A percentile compares a stretch with the other conserved stretches of the same genome.
These are phyloP conservation scores for Trifolium fragiferum DNA, from an alignment of 306 rosid genomes.

Conservation along the genomic window DNA sequence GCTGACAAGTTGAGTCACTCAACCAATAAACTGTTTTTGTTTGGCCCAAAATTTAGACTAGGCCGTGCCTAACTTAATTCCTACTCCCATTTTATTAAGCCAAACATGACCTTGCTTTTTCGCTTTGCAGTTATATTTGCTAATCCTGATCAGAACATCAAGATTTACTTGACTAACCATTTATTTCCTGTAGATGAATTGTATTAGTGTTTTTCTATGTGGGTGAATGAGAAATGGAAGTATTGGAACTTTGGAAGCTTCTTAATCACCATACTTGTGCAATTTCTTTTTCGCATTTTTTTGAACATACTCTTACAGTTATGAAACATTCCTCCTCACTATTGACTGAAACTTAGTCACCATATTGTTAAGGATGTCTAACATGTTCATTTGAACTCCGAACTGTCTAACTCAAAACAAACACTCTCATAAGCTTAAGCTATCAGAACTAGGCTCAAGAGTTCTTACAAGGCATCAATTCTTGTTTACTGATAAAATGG, in stretches of 20 bases:
- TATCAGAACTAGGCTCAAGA: background rate
- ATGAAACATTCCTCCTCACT: conserved; percentile 9
- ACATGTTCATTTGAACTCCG: conserved; percentile 3
- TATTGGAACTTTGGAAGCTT: conserved; percentile 23
- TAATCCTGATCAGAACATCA: no score
- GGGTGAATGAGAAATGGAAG: conserved; percentile 9
- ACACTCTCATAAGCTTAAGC: background rate
- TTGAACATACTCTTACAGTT: conserved; percentile 32
- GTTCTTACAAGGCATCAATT: conserved; percentile 23
- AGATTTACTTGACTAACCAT: no score
- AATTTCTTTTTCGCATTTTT: background rate
- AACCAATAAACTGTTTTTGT: background rate
- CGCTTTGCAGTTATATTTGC: no score
- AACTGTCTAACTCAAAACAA: conserved; percentile 7
- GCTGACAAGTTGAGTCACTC: background rate
- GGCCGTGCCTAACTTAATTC: no score
- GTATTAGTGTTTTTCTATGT: background rate
- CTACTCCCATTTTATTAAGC: no score
- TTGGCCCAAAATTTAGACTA: no score
- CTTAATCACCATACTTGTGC: background rate
- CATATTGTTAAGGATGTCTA: conserved; percentile 20
- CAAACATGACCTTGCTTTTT: no score
- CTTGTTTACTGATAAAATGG: conserved; percentile 28
- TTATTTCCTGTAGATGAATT: background rate
- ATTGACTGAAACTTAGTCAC: conserved; percentile 8